Base-by-base conservation (phyloP, 371 early-diverging fungal genomes). In the Chytridium lagenaria region DNA sequence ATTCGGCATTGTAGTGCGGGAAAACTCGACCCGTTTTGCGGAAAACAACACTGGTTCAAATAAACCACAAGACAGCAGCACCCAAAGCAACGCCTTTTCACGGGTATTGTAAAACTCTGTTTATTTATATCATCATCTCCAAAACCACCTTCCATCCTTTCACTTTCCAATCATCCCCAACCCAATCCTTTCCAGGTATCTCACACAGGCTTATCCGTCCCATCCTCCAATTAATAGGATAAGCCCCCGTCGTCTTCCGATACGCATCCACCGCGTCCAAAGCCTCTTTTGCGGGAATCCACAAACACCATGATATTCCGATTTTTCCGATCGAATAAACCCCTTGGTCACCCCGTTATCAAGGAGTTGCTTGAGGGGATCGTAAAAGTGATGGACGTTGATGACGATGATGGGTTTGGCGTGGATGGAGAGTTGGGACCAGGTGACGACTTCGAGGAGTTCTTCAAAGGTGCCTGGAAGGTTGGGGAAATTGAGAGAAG, bases 371-470 rank as follows among this genome's bases (percentile, higher is more conserved):
- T 84, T 77, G 70, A 94, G 85, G 5, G 88, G 82, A 19, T 88
- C 86, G 75, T 88, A 96, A 81, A 86, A 95, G 1, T 88, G 89
- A 61, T 87, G 84, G 67, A 86, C 89, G 80, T 96, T 92, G 28
- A 96, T 73, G 23, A 93, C 78, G 50, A 92, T 75, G 26, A 96
- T 87, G 26, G 81, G 81, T 40, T 74, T 79, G 57, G 33, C 19
- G 68, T 77, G 76, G 57, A 78, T 78, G 33, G 38, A 26, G 23
- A 80, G 66, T 67, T 84, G 81, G 37, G 50, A 64, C 96, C 76
- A 76, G 2, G 70, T 75, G 16, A 49, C 33, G 51, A 59, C 34
- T 30, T 70, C 75, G 22, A 66, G 33, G 37, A 94, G 94, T 51
- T 61, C 63, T 28, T 61, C 57, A 30, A 57, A 57, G 5, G 57